Evolutionary conservation across 176 grass and related monocot genomes (phyloP), one percentile per base, ranked within the genome.

Genomic region (Leersia perrieri): DNA sequence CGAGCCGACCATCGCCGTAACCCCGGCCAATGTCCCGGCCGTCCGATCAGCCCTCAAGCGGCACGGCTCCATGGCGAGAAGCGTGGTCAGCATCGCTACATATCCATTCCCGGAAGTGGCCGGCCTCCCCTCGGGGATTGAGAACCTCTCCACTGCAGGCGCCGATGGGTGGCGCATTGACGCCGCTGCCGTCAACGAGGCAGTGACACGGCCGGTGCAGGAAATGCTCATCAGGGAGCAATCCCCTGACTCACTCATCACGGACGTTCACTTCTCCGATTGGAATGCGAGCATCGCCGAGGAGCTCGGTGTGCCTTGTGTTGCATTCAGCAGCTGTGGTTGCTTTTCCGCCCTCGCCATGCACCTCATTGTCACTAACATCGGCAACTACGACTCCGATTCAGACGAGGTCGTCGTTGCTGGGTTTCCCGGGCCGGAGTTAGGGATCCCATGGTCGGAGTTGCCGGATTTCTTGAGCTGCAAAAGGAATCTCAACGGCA

Each of bases 1-100:
- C 47, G 70, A 88, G 80, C 60, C 84, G 20, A 84, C 33, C 2
- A 0, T 91, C 1, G 85, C 77, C 7, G 77, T 83, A 7, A 91
- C 85, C 49, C 47, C 36, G 5, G 84, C 74, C 0, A 90, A 90
- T n/a, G 68, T 39, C 9, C 2, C 55, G 0, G 6, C 80, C 26
- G 65, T 84, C 11, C 44, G 1, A 2, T 61, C 80, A 2, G 70
- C 74, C 1, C 60, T 87, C 31, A 11, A 4, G 0, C 6, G 34
- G 49, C 74, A 29, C 14, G 34, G 33, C 23, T 6, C 33, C 22
- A 11, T 2, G 0, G 25, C 23, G 0, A 18, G 25, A 13, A 9
- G 13, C 41, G 1, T 5, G 11, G 35, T 83, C 64, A 70, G 34
- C 26, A 36, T 76, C 16, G 33, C 63, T 0, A 88, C 35, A 1